Base-by-base conservation (phyloP, 805 yeast species). In the Tetrapisispora arboricola region DNA sequence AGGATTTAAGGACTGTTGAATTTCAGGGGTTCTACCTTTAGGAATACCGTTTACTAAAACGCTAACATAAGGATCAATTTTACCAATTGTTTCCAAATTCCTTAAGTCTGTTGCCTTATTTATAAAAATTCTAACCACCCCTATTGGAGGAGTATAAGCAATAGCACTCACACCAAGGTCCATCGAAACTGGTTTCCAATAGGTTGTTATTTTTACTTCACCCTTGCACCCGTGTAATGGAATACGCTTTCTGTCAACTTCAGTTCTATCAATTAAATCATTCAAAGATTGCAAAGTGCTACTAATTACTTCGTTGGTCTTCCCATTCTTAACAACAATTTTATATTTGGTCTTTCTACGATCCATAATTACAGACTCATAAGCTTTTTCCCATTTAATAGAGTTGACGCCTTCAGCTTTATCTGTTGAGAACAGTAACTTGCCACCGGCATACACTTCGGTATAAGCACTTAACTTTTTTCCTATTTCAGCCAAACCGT, bases 71-170 rank as follows among this genome's bases (percentile, higher is more conserved):
- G 99, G 98, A 63, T 92, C 97, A 57, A 87, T 77, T 53, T 78
- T 84, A 45, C 97, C 97, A 44, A 92, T 71, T 41, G 76, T 81
- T 61, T 90, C 96, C 63, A 88, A 71, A 62, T 92, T 90, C 44
- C 82, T 74, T 54, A 92, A 72, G 45, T 77, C 81, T 42, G 71
- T 74, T 32, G 94, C 96, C 45, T 72, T 73, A 49, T 73, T 75
- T 45, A 92, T 61, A 44, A 73, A 68, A 22, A 92, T 69, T 55
- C 96, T 78, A 6, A 88, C 72, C 26, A 83, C 90, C 58, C 99
- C 98, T 57, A 90, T 80, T 38, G 98, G 98, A 43, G 86, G 86
- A n/a, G 86, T 76, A 65, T 87, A 90, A 39, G 90, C 92, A 50
- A 80, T 76, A 18, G 84, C 64, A 45, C 86, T 84, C 30, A 77